These are phyloP conservation scores for Beta corolliflora DNA, from an alignment of 179 eudicot genomes.

Conservation along the genomic window DNA sequence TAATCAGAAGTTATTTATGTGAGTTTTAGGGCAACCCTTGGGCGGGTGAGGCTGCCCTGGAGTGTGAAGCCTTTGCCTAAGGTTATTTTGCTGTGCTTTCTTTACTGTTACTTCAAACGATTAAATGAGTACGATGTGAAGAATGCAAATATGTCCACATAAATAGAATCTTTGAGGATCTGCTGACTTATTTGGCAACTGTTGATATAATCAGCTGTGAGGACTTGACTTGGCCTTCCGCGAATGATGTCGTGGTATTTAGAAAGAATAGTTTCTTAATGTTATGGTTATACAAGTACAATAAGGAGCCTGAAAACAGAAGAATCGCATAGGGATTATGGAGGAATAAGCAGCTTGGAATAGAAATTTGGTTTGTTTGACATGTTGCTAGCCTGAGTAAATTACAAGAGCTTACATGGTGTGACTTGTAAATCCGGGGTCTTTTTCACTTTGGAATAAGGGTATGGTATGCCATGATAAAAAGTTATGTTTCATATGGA, in stretches of 20 bases:
- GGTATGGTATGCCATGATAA: not conserved
- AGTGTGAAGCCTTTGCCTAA: not conserved
- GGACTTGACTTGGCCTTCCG: not conserved
- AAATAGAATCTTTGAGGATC: not conserved
- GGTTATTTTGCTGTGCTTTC: not conserved
- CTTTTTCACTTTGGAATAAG: no score
- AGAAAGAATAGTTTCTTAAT: not conserved
- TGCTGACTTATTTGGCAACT: not conserved
- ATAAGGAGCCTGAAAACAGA: not conserved
- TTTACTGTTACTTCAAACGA: not conserved
- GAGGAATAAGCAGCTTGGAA: not conserved
- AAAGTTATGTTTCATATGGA: not conserved
- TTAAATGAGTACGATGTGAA: not conserved
- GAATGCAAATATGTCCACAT: no score
- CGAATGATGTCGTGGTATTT: not conserved
- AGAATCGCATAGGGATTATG: not conserved
- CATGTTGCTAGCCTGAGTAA: not conserved
- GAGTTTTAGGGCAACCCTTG: not conserved
- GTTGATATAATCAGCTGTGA: not conserved
- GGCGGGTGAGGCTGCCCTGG: not conserved
- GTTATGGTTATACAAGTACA: not conserved
- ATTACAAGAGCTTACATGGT: not conserved
- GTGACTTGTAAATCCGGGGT: not conserved
- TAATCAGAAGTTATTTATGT: not conserved
- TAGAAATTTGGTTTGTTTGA: not conserved